Conservation (phyloP, 2,329 filamentous ascomycete species). For the Sporothrix pallida region DNA sequence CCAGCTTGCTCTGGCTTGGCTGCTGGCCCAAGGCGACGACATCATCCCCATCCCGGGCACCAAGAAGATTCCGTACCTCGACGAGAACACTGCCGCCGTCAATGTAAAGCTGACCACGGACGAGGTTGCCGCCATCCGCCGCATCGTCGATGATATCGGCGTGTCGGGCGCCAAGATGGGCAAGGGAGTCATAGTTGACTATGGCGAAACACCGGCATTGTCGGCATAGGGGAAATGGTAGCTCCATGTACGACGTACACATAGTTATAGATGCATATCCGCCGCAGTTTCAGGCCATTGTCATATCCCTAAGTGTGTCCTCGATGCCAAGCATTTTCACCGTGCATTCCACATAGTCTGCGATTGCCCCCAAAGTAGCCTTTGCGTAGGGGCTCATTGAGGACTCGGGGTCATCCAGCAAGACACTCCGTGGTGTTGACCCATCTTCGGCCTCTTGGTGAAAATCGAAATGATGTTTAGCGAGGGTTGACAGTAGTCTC, state of each 20-base stretch:
- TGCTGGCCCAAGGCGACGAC: conserved; percentile 64
- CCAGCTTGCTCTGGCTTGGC: conserved; percentile 68
- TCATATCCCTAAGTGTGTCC: no score
- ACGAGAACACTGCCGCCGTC: conserved; percentile 52
- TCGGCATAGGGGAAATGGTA: not conserved
- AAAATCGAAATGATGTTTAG: not conserved
- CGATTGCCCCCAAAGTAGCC: not conserved
- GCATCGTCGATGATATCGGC: conserved; percentile 39
- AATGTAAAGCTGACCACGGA: conserved; percentile 45
- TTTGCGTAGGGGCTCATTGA: not conserved
- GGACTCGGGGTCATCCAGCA: not conserved
- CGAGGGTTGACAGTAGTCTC: not conserved
- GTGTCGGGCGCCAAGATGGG: conserved; percentile 37
- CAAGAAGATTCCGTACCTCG: conserved; percentile 54
- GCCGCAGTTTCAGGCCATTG: no score
- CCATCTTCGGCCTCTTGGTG: not conserved
- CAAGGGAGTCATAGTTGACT: conserved; percentile 32
- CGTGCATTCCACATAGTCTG: not conserved
- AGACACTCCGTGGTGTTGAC: not conserved
- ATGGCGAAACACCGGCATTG: conserved; percentile 35
- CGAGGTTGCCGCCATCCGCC: conserved; percentile 47
- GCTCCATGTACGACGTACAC: not conserved
- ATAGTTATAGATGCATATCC: not conserved
- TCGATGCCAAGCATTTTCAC: no score
- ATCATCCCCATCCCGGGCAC: conserved; percentile 65